phyloP scores from a whole-genome alignment of 1,284 basidiomycete species.

The Gymnopus androsaceus region DNA sequence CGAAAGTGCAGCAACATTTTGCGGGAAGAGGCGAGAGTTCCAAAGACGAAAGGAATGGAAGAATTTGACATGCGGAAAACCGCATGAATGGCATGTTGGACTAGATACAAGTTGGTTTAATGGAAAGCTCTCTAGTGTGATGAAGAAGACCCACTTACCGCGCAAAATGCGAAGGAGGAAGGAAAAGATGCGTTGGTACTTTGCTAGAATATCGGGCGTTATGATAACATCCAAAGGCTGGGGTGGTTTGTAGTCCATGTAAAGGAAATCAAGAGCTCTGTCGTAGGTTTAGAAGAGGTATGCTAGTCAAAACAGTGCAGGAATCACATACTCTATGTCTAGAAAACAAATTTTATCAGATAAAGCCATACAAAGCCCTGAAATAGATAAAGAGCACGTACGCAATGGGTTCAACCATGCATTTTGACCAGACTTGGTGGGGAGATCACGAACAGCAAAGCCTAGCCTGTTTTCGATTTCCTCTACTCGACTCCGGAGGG shows the following conservation, averaged over 20 bases:
- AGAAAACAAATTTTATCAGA: conserved; percentile 12
- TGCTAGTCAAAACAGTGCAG: not conserved
- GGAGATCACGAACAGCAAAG: conserved; percentile 78
- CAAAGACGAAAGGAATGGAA: conserved; percentile 52
- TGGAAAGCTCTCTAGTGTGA: not conserved
- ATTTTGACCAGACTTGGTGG: conserved; percentile 58
- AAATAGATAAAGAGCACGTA: conserved; percentile 39
- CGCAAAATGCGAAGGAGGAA: conserved; percentile 77
- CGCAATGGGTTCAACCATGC: conserved; percentile 80
- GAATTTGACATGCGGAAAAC: conserved; percentile 64
- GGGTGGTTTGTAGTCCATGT: conserved; percentile 84
- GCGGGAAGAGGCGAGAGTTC: conserved; percentile 53
- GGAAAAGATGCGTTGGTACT: conserved; percentile 82
- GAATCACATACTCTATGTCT: conserved; percentile 61
- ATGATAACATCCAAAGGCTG: conserved; percentile 71
- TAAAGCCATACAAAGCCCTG: not conserved
- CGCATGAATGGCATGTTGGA: conserved; percentile 69
- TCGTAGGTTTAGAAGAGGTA: conserved; percentile 2
- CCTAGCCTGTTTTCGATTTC: conserved; percentile 80
- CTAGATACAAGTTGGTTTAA: conserved; percentile 37
- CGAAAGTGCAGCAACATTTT: conserved; percentile 66
- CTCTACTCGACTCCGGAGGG: conserved; percentile 41
- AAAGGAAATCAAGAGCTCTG: conserved; percentile 85
- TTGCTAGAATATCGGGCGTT: conserved; percentile 68
- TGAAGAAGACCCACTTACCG: conserved; percentile 44